phyloP scores from a whole-genome alignment of 768 basidiomycete species.

The Crucibulum laeve region DNA sequence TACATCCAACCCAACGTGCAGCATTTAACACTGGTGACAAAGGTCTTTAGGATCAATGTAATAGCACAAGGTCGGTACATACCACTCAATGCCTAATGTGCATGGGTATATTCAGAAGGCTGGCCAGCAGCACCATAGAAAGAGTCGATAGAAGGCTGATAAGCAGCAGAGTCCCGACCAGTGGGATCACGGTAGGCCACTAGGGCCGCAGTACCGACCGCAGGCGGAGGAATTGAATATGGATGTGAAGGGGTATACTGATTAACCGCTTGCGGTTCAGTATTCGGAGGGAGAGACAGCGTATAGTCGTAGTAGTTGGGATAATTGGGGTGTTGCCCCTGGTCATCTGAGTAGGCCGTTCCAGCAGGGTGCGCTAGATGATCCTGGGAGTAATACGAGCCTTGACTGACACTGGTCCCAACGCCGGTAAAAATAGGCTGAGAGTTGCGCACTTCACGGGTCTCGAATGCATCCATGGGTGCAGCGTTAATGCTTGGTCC shows the following conservation, averaged over 20 bases:
- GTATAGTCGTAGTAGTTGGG: too few species aligned
- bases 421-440: slow-evolving; percentile 3
- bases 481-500: slow-evolving; percentile 19
- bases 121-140: slow-evolving; percentile 29
- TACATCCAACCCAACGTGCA: background rate
- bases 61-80: background rate
- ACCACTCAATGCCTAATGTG: background rate
- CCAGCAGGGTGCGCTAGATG: too few species aligned
- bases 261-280: background rate
- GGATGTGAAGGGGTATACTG: background rate
- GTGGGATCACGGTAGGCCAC: slow-evolving; percentile 11
- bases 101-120: slow-evolving; percentile 1
- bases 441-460: slow-evolving; percentile 7
- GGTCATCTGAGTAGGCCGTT: too few species aligned
- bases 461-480: slow-evolving; percentile 24
- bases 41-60: background rate
- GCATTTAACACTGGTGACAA: background rate
- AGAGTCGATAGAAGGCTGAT: slow-evolving; percentile 34
- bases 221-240: slow-evolving; percentile 5
- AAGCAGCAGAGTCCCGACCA: slow-evolving; percentile 18
- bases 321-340: too few species aligned
- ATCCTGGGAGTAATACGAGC: too few species aligned
- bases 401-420: slow-evolving; percentile 4
- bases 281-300: too few species aligned
- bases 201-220: slow-evolving; percentile 8